Conservation (phyloP, 148 eudicot species). For the Arctostaphylos glauca region DNA sequence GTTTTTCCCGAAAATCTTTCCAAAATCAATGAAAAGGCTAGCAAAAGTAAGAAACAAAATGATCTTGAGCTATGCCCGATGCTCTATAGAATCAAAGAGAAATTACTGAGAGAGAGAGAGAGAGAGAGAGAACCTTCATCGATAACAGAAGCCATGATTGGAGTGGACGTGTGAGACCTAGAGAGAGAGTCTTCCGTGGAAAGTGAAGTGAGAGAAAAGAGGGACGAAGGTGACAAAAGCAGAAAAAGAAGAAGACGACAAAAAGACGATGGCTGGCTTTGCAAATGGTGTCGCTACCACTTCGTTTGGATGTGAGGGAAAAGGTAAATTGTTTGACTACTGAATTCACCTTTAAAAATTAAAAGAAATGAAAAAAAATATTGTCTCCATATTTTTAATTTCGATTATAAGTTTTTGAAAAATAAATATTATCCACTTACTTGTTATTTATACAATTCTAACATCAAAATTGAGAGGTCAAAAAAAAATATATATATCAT, state of each 20-base stretch:
- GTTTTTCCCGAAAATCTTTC: neutral
- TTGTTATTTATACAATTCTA: no score
- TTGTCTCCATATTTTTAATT: no score
- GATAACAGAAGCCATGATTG: slow-evolving; percentile 16
- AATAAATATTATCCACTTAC: no score
- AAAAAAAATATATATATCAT: no score
- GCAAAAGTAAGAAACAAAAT: neutral
- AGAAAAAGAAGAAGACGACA: neutral
- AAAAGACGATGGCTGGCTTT: neutral
- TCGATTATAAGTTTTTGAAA: no score
- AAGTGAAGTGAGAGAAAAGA: neutral
- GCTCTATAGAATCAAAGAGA: neutral
- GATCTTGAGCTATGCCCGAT: neutral
- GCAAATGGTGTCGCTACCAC: neutral
- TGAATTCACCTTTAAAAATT: no score
- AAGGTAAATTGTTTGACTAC: no score
- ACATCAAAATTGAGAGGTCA: no score
- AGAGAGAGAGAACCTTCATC: slow-evolving; percentile 16
- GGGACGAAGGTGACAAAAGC: neutral
- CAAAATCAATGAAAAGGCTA: neutral
- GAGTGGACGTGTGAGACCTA: neutral
- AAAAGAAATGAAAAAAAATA: no score
- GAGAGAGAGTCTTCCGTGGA: neutral
- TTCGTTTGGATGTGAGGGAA: no score
- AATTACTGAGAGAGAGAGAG: neutral